These are phyloP conservation scores for Thraustotheca clavata DNA, from an alignment of 352 stramenopile genomes.

Conservation along the genomic window DNA sequence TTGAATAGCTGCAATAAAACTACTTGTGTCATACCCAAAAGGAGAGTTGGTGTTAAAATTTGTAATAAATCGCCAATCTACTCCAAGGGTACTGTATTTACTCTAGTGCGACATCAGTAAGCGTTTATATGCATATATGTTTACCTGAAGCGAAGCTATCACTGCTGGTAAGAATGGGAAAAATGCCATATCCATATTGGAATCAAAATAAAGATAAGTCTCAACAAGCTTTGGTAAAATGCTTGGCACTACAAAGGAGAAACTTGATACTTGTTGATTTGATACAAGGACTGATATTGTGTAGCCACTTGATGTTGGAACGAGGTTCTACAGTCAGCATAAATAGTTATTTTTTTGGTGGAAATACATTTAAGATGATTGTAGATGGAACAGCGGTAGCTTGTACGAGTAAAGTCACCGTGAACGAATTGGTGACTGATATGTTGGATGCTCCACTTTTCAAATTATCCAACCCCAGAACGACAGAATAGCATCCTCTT, in stretches of 20 bases:
- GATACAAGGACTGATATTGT: background rate
- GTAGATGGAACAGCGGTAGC: background rate
- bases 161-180: slow-evolving; percentile 11
- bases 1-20: background rate
- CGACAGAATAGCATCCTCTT: background rate
- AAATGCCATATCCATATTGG: background rate
- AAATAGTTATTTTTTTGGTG: background rate
- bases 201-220: slow-evolving; percentile 15
- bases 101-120: background rate
- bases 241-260: background rate
- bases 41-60: background rate
- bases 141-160: background rate
- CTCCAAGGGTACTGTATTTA: background rate
- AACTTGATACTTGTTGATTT: background rate
- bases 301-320: background rate
- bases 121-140: background rate
- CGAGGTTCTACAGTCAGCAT: background rate
- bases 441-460: background rate
- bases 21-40: background rate
- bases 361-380: background rate
- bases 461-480: background rate
- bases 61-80: background rate
- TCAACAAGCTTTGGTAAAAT: background rate
- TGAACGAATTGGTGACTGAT: background rate
- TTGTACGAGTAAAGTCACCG: slow-evolving; percentile 4